Evolutionary conservation across 352 stramenopile species (phyloP).

Genomic region (Phytophthora cactorum): DNA sequence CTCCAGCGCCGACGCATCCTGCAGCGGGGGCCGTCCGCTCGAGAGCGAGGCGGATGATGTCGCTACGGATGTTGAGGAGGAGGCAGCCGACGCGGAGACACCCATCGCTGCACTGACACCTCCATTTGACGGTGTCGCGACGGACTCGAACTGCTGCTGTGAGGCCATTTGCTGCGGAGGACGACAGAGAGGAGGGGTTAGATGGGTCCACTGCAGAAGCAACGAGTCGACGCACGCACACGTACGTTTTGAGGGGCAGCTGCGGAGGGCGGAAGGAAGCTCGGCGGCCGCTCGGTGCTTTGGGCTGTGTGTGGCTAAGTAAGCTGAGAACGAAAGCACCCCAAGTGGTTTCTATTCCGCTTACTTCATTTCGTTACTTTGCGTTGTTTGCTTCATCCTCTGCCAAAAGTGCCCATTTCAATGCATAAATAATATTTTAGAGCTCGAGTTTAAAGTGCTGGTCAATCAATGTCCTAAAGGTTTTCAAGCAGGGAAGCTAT

Average conservation of each 20-base stretch:
- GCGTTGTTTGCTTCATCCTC: not conserved
- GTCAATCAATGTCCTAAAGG: too few relatives aligned
- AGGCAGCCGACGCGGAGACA: not conserved
- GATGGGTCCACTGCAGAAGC: conserved; percentile 3
- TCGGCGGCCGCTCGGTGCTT: conserved; percentile 28
- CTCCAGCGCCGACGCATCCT: conserved; percentile 56
- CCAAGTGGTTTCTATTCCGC: conserved; percentile 17
- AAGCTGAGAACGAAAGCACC: conserved; percentile 14
- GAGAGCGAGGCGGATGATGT: conserved; percentile 13
- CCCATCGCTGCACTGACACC: conserved; percentile 11
- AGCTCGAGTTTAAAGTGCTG: too few relatives aligned
- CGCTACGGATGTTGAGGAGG: conserved; percentile 9
- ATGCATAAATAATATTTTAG: not conserved
- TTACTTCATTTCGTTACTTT: conserved; percentile 32
- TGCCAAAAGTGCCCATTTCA: conserved; percentile 6
- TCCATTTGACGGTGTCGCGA: conserved; percentile 9
- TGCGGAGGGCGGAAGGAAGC: conserved; percentile 35
- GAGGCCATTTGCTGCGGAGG: conserved; percentile 29
- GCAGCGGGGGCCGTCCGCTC: conserved; percentile 28
- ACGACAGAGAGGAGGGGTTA: conserved; percentile 13
- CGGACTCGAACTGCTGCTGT: conserved; percentile 31
- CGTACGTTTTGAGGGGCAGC: conserved; percentile 23
- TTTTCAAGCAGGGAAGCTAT: too few relatives aligned
- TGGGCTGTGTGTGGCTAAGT: conserved; percentile 21
- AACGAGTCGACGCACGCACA: conserved; percentile 1